phyloP scores from a whole-genome alignment of 2,329 filamentous ascomycete genomes.

The Simplicillium sp. region DNA sequence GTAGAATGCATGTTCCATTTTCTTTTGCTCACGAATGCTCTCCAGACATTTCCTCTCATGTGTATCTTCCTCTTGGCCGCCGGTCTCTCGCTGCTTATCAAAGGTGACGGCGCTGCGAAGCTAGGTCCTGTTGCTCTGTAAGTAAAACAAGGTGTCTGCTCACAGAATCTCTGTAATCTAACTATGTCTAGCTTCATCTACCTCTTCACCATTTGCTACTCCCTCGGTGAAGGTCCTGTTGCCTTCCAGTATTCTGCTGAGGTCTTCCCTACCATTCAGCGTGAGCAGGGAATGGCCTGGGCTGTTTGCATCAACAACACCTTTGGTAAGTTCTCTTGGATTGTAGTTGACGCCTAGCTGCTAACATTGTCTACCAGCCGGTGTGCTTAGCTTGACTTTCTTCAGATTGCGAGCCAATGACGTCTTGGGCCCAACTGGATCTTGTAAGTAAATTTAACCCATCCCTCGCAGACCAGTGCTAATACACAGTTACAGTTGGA shows the following conservation, averaged over 20 bases:
- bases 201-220: constrained; percentile 17
- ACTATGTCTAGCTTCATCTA: constrained; percentile 13
- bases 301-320: constrained; percentile 34
- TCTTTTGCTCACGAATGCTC: neutral
- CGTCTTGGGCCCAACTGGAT: constrained; percentile 20
- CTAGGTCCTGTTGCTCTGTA: constrained; percentile 11
- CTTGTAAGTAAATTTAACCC: constrained; percentile 12
- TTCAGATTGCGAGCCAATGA: constrained; percentile 23
- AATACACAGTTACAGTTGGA: constrained; percentile 12
- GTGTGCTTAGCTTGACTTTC: constrained; percentile 47
- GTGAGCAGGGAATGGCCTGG: constrained; percentile 59
- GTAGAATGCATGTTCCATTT: neutral
- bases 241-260: constrained; percentile 57
- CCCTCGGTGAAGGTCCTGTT: constrained; percentile 48
- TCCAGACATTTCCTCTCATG: constrained; percentile 17
- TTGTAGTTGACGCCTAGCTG: constrained; percentile 1
- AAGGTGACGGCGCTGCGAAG: constrained; percentile 8
- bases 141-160: constrained; percentile 6
- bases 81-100: constrained; percentile 13
- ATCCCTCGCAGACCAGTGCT: rapidly evolving
- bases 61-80: constrained; percentile 16
- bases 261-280: constrained; percentile 56
- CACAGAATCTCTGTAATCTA: too few relatives aligned
- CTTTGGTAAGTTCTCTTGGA: constrained; percentile 10
- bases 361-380: constrained; percentile 16